Conservation (phyloP, 352 stramenopile species). For the Pythium chondricola region DNA sequence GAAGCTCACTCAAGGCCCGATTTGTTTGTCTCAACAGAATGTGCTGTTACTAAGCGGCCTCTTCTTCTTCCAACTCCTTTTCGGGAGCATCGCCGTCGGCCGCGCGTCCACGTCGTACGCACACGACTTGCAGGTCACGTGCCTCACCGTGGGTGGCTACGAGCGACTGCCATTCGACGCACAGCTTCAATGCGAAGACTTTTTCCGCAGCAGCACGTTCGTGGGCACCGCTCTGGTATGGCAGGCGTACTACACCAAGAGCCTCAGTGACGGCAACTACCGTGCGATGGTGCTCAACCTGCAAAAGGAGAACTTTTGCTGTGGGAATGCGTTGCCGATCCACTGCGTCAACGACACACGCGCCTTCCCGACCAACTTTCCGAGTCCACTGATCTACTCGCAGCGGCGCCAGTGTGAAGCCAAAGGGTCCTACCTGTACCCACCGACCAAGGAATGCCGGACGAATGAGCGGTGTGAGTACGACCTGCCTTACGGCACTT, state of each 20-base stretch:
- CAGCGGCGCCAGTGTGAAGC: constrained; percentile 19
- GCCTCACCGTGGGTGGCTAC: constrained; percentile 56
- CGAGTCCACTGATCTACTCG: constrained; percentile 20
- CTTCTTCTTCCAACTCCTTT: constrained; percentile 56
- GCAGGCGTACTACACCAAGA: constrained; percentile 66
- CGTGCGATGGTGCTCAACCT: constrained; percentile 51
- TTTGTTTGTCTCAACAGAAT: no score
- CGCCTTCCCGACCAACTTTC: constrained; percentile 41
- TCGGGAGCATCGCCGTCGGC: constrained; percentile 45
- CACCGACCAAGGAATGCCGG: constrained; percentile 42
- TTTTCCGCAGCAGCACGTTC: constrained; percentile 54
- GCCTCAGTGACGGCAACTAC: constrained; percentile 30
- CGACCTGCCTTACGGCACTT: constrained; percentile 56
- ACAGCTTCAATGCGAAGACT: constrained; percentile 39
- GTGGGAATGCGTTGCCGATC: constrained; percentile 47
- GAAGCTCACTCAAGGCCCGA: no score
- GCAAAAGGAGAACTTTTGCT: constrained; percentile 65
- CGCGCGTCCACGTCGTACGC: constrained; percentile 24
- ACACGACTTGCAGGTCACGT: constrained; percentile 36
- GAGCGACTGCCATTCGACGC: constrained; percentile 25
- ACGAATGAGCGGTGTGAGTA: constrained; percentile 37
- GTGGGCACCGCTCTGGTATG: constrained; percentile 58
- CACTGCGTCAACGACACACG: constrained; percentile 40
- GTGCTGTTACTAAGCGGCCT: constrained; percentile 36
- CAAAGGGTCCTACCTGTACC: constrained; percentile 24